Evolutionary conservation across 352 stramenopile species (phyloP).

Genomic region (Saprolegnia parasitica): DNA sequence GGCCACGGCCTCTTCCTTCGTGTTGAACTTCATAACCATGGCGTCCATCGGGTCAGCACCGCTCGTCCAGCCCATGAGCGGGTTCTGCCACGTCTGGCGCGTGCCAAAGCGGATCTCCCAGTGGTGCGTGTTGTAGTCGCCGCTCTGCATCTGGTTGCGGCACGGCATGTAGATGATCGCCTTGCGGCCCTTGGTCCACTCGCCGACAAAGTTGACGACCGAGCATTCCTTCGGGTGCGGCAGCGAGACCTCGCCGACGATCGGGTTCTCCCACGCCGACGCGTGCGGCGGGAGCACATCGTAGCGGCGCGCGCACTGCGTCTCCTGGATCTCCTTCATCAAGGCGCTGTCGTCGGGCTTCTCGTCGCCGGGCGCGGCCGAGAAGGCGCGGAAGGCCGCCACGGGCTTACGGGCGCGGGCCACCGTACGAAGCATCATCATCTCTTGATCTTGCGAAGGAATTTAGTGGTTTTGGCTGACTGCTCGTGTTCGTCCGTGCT

Average conservation of each 20-base stretch:
- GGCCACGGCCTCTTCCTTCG: conserved; percentile 69
- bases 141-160: conserved; percentile 83
- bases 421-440: conserved; percentile 26
- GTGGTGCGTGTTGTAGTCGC: conserved; percentile 73
- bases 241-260: conserved; percentile 49
- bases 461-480: conserved; percentile 27
- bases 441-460: conserved; percentile 14
- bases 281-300: conserved; percentile 69
- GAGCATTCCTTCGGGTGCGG: conserved; percentile 56
- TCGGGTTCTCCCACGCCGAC: conserved; percentile 40
- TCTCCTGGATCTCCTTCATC: conserved; percentile 21
- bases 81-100: conserved; percentile 84
- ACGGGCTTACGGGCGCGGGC: conserved; percentile 1
- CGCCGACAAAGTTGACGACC: conserved; percentile 56
- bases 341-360: conserved; percentile 12
- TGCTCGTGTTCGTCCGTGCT: neutral
- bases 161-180: conserved; percentile 57
- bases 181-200: conserved; percentile 64
- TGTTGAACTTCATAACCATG: conserved; percentile 86
- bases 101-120: conserved; percentile 80
- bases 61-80: conserved; percentile 92
- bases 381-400: conserved; percentile 9
- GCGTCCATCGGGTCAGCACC: conserved; percentile 83
- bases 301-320: conserved; percentile 2
- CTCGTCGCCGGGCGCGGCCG: neutral